Base-by-base conservation (phyloP, 768 basidiomycete genomes). In the Lactarius indigo region DNA sequence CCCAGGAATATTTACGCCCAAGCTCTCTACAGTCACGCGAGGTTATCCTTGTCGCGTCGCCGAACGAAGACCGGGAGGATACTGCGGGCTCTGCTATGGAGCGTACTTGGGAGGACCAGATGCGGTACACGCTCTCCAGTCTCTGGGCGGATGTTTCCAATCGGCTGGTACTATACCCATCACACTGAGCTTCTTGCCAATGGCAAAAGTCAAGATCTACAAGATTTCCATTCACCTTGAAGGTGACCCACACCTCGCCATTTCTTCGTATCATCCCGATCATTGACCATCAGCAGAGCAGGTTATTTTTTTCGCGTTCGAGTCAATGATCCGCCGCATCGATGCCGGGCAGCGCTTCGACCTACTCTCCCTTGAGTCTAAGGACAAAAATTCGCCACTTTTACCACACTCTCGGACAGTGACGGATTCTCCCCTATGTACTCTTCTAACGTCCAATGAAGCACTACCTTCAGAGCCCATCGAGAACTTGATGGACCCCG, bases 81-180 rank as follows among this genome's bases (percentile, higher is more conserved):
- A 82, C 80, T 0, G 86, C 87, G 68, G 90, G 85, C 69, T 85
- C 96, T 62, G 83, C 92, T 57, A 85, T 98, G 18, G 91, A 96
- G 72, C 81, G 93, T n/a, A 86, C 89, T 71, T 98, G 96, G 96
- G 95, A 97, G 65, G 83, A 86, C 55, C 91, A 96, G 74, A 73
- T 94, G 71, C 87, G 89, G 63, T 97, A 96, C 73, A 79, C 89
- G 41, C 86, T 97, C 57, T 83, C 87, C 1, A n/a, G 77, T 95
- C 17, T 83, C 86, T 23, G 89, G 88, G 6, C 86, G 90, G 66
- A 88, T 86, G 66, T 92, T 95, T 76, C 86, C 89, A 18, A 85
- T 98, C 30, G 96, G 94, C 37, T n/a, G 92, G 94, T 44, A 81
- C 80, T 10, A 81, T 98, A 57, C 93, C 95, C 0, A 78, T 98